Base-by-base conservation (phyloP, 78 protist species). In the Bigelowiella natans region DNA sequence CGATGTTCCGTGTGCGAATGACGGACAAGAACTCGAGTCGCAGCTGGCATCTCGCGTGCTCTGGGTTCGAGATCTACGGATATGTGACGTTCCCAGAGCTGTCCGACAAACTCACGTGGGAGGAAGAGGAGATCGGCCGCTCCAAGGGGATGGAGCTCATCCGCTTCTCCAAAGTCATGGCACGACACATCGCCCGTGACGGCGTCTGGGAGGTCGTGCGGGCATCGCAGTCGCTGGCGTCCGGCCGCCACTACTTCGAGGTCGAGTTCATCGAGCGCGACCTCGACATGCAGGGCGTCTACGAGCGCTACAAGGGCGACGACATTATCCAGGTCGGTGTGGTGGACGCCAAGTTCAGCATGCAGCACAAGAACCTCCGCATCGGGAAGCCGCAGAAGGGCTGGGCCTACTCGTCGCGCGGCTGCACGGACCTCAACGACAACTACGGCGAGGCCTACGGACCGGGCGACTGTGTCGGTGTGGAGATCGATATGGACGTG, bases 41-140 rank as follows among this genome's bases (percentile, higher is more conserved):
- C 38, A 26, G 30, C 30, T 85, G 38, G 51, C 38, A 37, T 11
- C 38, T 85, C 38, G 87, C 87, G 36, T 85, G 87, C 87, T 37
- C 38, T 85, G 87, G 87, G 30, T 85, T 85, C 38, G 87, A 85
- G 87, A 37, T 85, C 87, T 85, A 85, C 18, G 87, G 89, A 26
- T 51, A 26, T 18, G 73, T 51, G 73, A 51, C 73, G 34, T 51
- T 51, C 73, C 73, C 73, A 26, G 73, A 51, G 18, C 73, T 51
- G 34, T 51, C 73, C 73, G 73, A 51, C 73, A 51, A 51, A 18
- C 73, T 51, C 73, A 51, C 73, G 73, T 51, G 73, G 73, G 73
- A 51, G 73, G 73, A 51, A 18, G 73, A 51, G 73, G 73, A 51
- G 7, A 18, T 18, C 34, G 73, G 73, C 7, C 73, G 73, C 34